Evolutionary conservation across 2,329 filamentous ascomycete genomes (phyloP), one percentile per base, ranked within the genome.

Genomic region (Rhynchosporium secalis): DNA sequence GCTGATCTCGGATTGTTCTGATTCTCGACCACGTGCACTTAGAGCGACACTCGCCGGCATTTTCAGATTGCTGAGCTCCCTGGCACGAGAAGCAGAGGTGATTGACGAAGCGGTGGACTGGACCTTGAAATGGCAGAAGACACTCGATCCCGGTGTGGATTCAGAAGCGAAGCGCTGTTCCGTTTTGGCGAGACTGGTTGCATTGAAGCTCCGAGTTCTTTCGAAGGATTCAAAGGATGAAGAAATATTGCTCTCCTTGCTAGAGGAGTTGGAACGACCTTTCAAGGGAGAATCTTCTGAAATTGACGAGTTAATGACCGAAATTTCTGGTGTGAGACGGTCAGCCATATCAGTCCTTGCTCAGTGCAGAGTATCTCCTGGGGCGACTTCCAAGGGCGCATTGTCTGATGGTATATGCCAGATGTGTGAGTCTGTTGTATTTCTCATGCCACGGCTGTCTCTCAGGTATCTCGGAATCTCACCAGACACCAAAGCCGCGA

Each of bases 391-490:
- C 12, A 26, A 54, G 5, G 51, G 56, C 15, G 45, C 20, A 12
- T 47, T 69, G 12, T 58, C 59, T 9, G 63, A 68, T 58, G 69
- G 70, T 2, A 60, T 75, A 31, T 71, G 57, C 60, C 69, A 71
- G 62, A 76, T 80, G n/a, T 77, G 87, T 7, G 83, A 86, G 67
- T 76, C 78, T 0, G 80, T 88, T 51, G 76, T 88, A 29, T 77
- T 83, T 36, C 80, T 84, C 59, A 82, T 85, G 63, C 86, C 86
- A 12, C 80, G 84, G 2, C 86, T 89, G 68, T 78, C 81, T 52
- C 75, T 83, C 6, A 79, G 86, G 51, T 89, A 86, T 83, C 75
- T 88, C 2, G 86, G 86, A 12, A 83, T 83, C 60, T 75, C 80
- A 1, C 84, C 85, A 0, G 76, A 76, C 4, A 78, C 78, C 12